A percentile compares a stretch with the other conserved stretches of the same genome.
These are phyloP conservation scores for Phanerochaete carnosa DNA, from an alignment of 768 basidiomycete genomes.

Conservation along the genomic window DNA sequence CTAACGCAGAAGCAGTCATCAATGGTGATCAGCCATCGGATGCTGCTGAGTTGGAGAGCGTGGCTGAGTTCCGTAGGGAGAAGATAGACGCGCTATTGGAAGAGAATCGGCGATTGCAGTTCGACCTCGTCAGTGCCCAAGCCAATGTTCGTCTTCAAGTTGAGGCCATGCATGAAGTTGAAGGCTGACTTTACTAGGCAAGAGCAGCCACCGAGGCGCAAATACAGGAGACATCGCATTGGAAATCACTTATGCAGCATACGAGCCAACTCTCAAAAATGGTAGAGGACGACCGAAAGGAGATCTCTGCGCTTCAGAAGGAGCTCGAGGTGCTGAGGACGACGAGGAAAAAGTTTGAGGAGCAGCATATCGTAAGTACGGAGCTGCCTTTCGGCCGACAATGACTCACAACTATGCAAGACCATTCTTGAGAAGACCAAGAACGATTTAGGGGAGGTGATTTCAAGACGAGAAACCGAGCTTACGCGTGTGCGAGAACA, in stretches of 20 bases:
- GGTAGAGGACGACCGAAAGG: slow-evolving; percentile 35
- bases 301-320: slow-evolving; percentile 39
- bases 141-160: not conserved
- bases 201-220: slow-evolving; percentile 34
- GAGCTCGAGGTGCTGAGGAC: slow-evolving; percentile 38
- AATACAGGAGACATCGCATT: slow-evolving; percentile 47
- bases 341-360: slow-evolving; percentile 16
- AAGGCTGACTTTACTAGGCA: not conserved
- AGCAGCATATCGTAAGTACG: slow-evolving; percentile 8
- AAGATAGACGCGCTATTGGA: not conserved
- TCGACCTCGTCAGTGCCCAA: not conserved
- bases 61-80: not conserved
- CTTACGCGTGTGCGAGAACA: slow-evolving; percentile 66
- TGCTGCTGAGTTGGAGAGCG: not conserved
- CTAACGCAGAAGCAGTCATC: slow-evolving; percentile 32
- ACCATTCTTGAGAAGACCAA: slow-evolving; percentile 42
- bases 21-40: slow-evolving; percentile 27
- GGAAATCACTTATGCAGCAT: slow-evolving; percentile 55
- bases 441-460: slow-evolving; percentile 60
- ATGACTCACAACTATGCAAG: slow-evolving; percentile 22
- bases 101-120: not conserved
- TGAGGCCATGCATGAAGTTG: not conserved
- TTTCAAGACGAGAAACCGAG: slow-evolving; percentile 62
- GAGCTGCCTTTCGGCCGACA: not conserved
- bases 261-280: slow-evolving; percentile 44